phyloP scores from a whole-genome alignment of 2,329 filamentous ascomycete species.

The Periglandula ipomoeae region DNA sequence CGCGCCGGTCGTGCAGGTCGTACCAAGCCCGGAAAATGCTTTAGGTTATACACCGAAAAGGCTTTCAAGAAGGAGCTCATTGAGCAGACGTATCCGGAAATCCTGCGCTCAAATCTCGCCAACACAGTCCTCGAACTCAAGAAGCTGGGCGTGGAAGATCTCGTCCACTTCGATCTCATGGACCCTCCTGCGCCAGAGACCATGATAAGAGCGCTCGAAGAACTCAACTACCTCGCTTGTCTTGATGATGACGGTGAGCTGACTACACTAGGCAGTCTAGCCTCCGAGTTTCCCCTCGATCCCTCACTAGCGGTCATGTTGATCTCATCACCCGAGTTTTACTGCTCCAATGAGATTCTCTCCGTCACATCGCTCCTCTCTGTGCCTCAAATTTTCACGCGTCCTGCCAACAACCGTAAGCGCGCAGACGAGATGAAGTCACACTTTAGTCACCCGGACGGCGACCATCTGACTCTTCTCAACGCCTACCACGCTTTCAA shows the following conservation, averaged over 20 bases:
- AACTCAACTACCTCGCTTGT: conserved; percentile 94
- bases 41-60: conserved; percentile 87
- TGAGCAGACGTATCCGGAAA: conserved; percentile 93
- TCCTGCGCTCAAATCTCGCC: conserved; percentile 86
- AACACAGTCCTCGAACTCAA: conserved; percentile 95
- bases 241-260: conserved; percentile 94
- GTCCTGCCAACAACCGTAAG: conserved; percentile 76
- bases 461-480: conserved; percentile 90
- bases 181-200: conserved; percentile 96
- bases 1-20: conserved; percentile 97
- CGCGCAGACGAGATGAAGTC: conserved; percentile 96
- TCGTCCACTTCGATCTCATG: conserved; percentile 98
- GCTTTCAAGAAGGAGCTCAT: conserved; percentile 98
- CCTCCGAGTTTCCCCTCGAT: conserved; percentile 92
- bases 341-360: conserved; percentile 96
- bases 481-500: conserved; percentile 99
- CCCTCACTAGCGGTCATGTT: conserved; percentile 94
- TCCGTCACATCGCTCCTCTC: conserved; percentile 91
- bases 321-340: conserved; percentile 94
- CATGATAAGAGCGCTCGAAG: conserved; percentile 93
- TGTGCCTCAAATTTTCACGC: conserved; percentile 87
- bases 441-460: conserved; percentile 84
- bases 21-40: conserved; percentile 97
- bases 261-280: conserved; percentile 73
- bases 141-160: conserved; percentile 89